phyloP scores from a whole-genome alignment of 2,329 filamentous ascomycete genomes.

The Pseudogymnoascus pannorum region DNA sequence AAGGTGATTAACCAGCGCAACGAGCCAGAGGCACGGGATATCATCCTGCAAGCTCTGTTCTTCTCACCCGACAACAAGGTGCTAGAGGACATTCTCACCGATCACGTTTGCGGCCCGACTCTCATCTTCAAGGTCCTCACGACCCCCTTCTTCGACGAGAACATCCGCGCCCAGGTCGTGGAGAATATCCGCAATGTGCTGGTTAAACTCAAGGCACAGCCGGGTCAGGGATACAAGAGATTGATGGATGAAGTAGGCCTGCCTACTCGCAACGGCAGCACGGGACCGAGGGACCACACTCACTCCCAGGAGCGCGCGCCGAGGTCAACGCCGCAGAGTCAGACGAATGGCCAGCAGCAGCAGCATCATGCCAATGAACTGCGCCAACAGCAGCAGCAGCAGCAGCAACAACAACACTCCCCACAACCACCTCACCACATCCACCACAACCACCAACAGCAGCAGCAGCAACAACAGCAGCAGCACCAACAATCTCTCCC shows the following conservation, averaged over 20 bases:
- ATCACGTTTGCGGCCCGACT: constrained; percentile 87
- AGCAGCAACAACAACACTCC: constrained; percentile 41
- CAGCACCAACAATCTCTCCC: neutral
- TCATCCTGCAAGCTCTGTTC: constrained; percentile 83
- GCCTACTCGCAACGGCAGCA: constrained; percentile 42
- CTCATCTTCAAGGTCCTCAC: constrained; percentile 98
- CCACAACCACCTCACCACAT: constrained; percentile 36
- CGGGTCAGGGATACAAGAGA: constrained; percentile 93
- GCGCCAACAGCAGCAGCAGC: too few species aligned
- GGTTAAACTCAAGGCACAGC: constrained; percentile 82
- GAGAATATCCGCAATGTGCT: constrained; percentile 89
- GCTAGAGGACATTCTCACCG: constrained; percentile 81
- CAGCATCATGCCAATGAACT: constrained; percentile 36
- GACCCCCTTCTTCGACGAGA: constrained; percentile 94
- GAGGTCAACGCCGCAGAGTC: constrained; percentile 27
- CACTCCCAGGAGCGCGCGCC: constrained; percentile 37
- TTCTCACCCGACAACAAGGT: constrained; percentile 81
- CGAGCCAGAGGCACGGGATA: constrained; percentile 85
- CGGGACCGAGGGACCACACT: constrained; percentile 27
- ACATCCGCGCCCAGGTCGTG: constrained; percentile 76
- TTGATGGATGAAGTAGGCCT: constrained; percentile 97
- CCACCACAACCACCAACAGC: constrained; percentile 48
- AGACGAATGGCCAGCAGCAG: constrained; percentile 50
- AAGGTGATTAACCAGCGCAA: constrained; percentile 98
- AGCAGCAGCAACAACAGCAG: constrained; percentile 23